These are phyloP conservation scores for Penium margaritaceum DNA, from an alignment of 139 green algal genomes.

Conservation along the genomic window DNA sequence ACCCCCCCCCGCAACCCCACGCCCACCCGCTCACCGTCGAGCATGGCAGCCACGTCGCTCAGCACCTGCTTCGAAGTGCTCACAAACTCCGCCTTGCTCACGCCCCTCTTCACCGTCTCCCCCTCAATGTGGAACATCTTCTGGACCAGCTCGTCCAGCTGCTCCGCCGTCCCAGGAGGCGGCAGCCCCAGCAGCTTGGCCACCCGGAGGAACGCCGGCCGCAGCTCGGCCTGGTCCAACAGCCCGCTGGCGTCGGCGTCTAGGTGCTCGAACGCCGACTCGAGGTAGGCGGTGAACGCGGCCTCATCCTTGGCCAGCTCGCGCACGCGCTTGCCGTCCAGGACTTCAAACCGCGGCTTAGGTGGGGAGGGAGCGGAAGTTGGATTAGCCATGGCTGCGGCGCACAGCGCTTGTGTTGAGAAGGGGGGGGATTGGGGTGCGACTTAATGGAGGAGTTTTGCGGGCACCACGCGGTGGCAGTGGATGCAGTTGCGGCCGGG, in stretches of 20 bases:
- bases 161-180: slow-evolving; percentile 21
- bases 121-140: slow-evolving; percentile 14
- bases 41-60: background rate
- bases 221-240: slow-evolving; percentile 17
- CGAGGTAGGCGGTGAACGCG: slow-evolving; percentile 19
- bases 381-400: no score
- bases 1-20: no score
- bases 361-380: no score
- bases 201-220: slow-evolving; percentile 10
- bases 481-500: no score
- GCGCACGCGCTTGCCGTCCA: slow-evolving; percentile 26
- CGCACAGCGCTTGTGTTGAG: no score
- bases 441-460: no score
- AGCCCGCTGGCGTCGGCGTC: slow-evolving; percentile 25
- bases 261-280: slow-evolving; percentile 19
- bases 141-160: slow-evolving; percentile 20
- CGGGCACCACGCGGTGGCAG: no score
- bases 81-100: background rate
- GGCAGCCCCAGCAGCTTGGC: slow-evolving; percentile 16
- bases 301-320: slow-evolving; percentile 17
- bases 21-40: background rate
- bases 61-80: background rate
- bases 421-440: no score
- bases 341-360: no score
- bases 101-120: background rate